Evolutionary conservation across 371 early-diverging fungal species (phyloP).

Genomic region (Actinomortierella ambigua): DNA sequence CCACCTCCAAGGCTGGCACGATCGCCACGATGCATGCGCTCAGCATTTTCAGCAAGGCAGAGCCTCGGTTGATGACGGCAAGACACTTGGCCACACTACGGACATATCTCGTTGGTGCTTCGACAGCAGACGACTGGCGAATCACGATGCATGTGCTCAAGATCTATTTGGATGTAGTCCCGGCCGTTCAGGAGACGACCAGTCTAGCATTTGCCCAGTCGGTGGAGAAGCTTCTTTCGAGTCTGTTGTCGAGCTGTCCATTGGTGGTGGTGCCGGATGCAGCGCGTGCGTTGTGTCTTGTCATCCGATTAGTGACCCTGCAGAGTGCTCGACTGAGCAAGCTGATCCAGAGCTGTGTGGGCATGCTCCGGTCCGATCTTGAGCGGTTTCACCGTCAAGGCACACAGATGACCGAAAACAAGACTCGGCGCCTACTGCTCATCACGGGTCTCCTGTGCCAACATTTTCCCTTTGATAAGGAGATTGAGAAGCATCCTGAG

Average conservation of each 20-base stretch:
- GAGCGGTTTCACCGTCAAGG: constrained; percentile 19
- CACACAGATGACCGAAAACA: constrained; percentile 38
- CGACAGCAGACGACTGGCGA: constrained; percentile 32
- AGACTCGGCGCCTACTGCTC: constrained; percentile 59
- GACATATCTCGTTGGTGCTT: constrained; percentile 24
- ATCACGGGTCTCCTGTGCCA: constrained; percentile 75
- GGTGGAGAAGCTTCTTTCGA: constrained; percentile 13
- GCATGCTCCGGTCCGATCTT: constrained; percentile 41
- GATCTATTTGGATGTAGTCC: constrained; percentile 27
- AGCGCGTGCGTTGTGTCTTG: constrained; percentile 75
- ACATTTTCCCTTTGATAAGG: constrained; percentile 78
- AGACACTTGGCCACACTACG: constrained; percentile 24
- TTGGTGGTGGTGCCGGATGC: constrained; percentile 63
- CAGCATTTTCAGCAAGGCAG: constrained; percentile 21
- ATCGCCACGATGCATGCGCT: constrained; percentile 36
- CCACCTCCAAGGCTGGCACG: constrained; percentile 34
- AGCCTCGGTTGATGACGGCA: constrained; percentile 25
- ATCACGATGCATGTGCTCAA: constrained; percentile 38
- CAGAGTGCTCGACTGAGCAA: constrained; percentile 67
- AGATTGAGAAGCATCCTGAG: constrained; percentile 48
- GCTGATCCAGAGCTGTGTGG: constrained; percentile 63
- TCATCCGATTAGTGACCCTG: constrained; percentile 67
- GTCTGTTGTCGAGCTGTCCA: constrained; percentile 35
- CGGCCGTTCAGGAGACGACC: constrained; percentile 15
- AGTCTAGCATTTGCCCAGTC: constrained; percentile 5